Percentiles rank a stretch among this genome's conserved stretches.
phyloP scores from a whole-genome alignment of 176 grass and related monocot species.

The Melocanna baccifera region DNA sequence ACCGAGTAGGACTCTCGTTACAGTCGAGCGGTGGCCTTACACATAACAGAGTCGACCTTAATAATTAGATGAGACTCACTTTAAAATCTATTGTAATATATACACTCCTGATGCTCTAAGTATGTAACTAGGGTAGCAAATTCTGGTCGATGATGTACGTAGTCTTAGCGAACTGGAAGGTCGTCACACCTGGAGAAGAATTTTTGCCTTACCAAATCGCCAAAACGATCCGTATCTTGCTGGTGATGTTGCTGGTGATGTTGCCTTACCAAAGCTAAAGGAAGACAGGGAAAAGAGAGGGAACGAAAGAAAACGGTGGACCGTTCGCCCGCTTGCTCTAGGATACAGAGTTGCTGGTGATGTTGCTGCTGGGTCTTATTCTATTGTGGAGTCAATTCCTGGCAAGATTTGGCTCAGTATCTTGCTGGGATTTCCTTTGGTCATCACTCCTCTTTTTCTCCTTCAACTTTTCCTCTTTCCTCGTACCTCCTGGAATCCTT shows the following conservation, averaged over 20 bases:
- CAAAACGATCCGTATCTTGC: slow-evolving; percentile 16
- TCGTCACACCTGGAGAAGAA: background rate
- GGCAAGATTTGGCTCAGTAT: slow-evolving; percentile 74
- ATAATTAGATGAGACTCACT: too few species aligned
- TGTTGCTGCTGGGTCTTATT: slow-evolving; percentile 24
- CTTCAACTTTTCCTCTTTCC: slow-evolving; percentile 12
- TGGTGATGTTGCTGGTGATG: too few species aligned
- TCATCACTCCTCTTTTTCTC: slow-evolving; percentile 18
- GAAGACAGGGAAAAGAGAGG: background rate
- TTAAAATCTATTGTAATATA: too few species aligned
- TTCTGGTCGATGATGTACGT: too few species aligned
- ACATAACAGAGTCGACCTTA: too few species aligned
- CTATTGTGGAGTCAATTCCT: slow-evolving; percentile 48
- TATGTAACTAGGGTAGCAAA: too few species aligned
- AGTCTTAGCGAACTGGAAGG: background rate
- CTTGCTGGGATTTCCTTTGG: slow-evolving; percentile 65
- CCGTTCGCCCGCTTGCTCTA: background rate
- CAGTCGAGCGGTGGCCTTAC: too few species aligned
- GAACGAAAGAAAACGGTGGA: slow-evolving; percentile 48
- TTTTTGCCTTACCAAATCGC: background rate
- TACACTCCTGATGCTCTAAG: too few species aligned
- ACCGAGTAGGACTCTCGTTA: too few species aligned
- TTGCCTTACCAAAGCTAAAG: too few species aligned
- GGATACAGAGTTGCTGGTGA: background rate
- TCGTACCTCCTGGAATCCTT: slow-evolving; percentile 47